Conservation (phyloP, 495 filamentous ascomycete genomes). For the Penicillium maclennaniae region DNA sequence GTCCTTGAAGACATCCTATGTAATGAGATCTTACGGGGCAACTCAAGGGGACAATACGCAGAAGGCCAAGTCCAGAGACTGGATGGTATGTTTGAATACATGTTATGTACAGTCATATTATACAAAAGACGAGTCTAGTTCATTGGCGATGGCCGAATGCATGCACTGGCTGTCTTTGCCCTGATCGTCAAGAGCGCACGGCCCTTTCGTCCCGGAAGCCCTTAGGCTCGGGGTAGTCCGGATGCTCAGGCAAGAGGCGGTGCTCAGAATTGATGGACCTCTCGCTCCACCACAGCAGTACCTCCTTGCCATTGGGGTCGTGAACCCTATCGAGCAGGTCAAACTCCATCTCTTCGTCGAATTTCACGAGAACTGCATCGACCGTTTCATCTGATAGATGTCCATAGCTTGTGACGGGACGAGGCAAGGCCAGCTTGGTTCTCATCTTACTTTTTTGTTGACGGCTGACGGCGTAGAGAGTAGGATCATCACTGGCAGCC, state of each 20-base stretch:
- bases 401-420: not conserved
- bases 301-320: not conserved
- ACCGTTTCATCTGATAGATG: not conserved
- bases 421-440: not conserved
- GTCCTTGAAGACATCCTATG: too few relatives aligned
- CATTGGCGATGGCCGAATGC: not conserved
- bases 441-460: constrained; percentile 1
- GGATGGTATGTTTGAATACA: not conserved
- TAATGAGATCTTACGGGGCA: too few relatives aligned
- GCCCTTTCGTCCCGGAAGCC: not conserved
- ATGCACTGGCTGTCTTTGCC: not conserved
- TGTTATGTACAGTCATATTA: not conserved
- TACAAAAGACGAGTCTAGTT: not conserved
- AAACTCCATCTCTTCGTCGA: constrained; percentile 27
- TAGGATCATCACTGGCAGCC: not conserved
- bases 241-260: not conserved
- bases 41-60: not conserved
- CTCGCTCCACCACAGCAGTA: constrained; percentile 9
- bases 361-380: constrained; percentile 6
- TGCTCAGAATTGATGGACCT: not conserved
- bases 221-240: not conserved
- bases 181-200: not conserved
- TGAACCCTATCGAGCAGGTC: constrained; percentile 4
- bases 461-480: not conserved
- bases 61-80: not conserved